Evolutionary conservation across 352 stramenopile genomes (phyloP).

Genomic region (Phytopythium mirpurense): DNA sequence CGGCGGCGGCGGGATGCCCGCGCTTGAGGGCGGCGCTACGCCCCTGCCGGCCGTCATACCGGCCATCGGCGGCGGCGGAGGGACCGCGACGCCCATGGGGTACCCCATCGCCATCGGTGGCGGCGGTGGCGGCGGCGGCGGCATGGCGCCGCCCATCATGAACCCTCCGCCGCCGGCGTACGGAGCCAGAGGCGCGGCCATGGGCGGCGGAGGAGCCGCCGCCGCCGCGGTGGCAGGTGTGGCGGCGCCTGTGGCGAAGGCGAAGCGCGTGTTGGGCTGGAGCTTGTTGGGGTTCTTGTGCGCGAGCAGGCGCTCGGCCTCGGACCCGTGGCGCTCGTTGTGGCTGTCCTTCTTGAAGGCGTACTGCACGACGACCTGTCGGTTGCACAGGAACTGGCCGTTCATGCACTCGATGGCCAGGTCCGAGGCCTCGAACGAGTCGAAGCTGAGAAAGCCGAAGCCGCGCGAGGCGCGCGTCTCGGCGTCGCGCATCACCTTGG

Average conservation of each 20-base stretch:
- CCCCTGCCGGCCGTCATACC: constrained; percentile 18
- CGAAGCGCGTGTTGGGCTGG: constrained; percentile 77
- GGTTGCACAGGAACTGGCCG: constrained; percentile 97
- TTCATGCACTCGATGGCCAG: constrained; percentile 99
- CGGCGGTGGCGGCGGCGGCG: constrained; percentile 24
- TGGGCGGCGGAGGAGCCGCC: constrained; percentile 27
- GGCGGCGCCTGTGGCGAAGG: constrained; percentile 19
- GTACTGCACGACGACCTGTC: constrained; percentile 98
- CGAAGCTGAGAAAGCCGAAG: constrained; percentile 97
- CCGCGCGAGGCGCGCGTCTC: constrained; percentile 92
- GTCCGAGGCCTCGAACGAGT: constrained; percentile 97
- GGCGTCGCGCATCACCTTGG: constrained; percentile 93
- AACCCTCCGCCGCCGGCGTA: constrained; percentile 17
- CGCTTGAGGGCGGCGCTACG: constrained; percentile 10
- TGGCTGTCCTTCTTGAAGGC: constrained; percentile 97
- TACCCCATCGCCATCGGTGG: constrained; percentile 31
- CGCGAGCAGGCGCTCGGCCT: constrained; percentile 84
- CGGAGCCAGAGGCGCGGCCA: constrained; percentile 14
- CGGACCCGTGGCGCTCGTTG: constrained; percentile 90
- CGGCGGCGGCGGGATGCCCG: constrained; percentile 32
- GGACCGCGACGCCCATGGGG: constrained; percentile 12
- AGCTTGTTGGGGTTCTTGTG: constrained; percentile 80
- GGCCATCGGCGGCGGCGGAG: constrained; percentile 27
- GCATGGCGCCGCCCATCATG: constrained; percentile 36
- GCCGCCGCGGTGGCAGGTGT: neutral